Percentiles rank a stretch among this genome's conserved stretches.
Conservation (phyloP, 2,329 filamentous ascomycete species). For the Hypoxylon sp. region DNA sequence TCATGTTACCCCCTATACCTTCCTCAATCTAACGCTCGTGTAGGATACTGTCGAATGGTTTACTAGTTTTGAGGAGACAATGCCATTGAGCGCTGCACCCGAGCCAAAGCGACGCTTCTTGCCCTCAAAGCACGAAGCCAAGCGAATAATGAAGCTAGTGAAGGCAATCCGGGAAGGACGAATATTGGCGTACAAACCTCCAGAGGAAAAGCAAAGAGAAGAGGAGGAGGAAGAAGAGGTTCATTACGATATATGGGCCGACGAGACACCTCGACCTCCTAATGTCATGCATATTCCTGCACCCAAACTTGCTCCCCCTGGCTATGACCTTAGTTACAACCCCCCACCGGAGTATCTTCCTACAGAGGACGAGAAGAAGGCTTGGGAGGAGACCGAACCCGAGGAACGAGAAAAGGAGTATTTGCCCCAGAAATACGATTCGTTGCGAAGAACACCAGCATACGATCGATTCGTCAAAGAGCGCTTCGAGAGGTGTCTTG, state of each 20-base stretch:
- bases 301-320: conserved; percentile 91
- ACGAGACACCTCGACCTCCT: conserved; percentile 85
- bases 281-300: conserved; percentile 96
- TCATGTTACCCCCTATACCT: conserved; percentile 24
- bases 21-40: conserved; percentile 36
- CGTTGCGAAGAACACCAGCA: conserved; percentile 90
- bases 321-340: conserved; percentile 97
- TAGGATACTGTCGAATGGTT: conserved; percentile 94
- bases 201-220: conserved; percentile 75
- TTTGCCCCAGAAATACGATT: conserved; percentile 83
- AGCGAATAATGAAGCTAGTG: conserved; percentile 96
- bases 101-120: conserved; percentile 97
- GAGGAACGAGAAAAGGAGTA: conserved; percentile 94
- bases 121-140: conserved; percentile 96
- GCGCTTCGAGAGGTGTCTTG: conserved; percentile 93
- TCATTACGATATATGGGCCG: conserved; percentile 94
- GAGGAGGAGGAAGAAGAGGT: conserved; percentile 79
- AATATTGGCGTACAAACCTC: conserved; percentile 90
- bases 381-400: conserved; percentile 88
- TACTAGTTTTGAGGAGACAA: conserved; percentile 88
- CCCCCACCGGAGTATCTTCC: conserved; percentile 95
- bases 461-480: conserved; percentile 94
- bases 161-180: conserved; percentile 94
- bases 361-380: conserved; percentile 83
- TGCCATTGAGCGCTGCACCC: conserved; percentile 94